phyloP scores from a whole-genome alignment of 345 rosid species.

The Theobroma cacao region DNA sequence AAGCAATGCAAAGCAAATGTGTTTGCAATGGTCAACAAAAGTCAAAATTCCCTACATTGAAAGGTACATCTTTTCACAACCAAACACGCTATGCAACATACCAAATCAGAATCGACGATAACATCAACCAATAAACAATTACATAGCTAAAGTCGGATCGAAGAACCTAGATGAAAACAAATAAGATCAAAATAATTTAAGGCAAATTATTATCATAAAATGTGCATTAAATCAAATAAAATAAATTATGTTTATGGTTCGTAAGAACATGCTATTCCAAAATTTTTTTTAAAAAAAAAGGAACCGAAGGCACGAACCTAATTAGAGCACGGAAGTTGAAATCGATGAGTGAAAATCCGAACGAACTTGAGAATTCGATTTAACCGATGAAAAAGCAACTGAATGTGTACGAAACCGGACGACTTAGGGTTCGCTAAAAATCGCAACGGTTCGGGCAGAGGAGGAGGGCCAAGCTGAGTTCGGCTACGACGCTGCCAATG shows the following conservation, averaged over 20 bases:
- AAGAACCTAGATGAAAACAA: background rate
- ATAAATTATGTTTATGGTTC: background rate
- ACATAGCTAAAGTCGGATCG: background rate
- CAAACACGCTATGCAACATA: background rate
- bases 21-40: background rate
- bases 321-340: background rate
- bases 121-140: background rate
- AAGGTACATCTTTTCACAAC: too few relatives aligned
- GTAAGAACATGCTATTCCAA: background rate
- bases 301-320: background rate
- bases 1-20: background rate
- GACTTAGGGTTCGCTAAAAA: conserved; percentile 8
- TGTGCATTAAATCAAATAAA: background rate
- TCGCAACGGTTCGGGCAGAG: background rate
- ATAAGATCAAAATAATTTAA: background rate
- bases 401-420: background rate
- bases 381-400: background rate
- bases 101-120: background rate
- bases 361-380: background rate
- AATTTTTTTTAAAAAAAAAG: too few relatives aligned
- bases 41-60: too few relatives aligned
- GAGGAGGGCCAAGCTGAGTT: background rate
- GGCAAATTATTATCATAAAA: background rate
- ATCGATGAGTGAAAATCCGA: background rate
- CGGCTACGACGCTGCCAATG: background rate